Evolutionary conservation across 1,139 yeast species (phyloP), one percentile per base, ranked within the genome.

Genomic region (Blastobotrys elegans): DNA sequence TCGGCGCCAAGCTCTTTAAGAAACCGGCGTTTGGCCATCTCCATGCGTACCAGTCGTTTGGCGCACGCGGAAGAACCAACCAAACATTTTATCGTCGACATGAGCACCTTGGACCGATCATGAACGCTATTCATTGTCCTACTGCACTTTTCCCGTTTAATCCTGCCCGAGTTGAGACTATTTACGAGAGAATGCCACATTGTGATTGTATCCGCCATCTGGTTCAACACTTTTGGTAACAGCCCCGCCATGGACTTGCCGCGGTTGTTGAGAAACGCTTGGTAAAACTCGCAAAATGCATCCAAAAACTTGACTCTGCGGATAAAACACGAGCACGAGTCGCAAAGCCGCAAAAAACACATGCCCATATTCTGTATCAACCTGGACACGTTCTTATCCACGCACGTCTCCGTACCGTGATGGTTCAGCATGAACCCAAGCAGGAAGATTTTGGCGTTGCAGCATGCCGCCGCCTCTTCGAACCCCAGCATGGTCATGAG

Each of bases 341-440:
- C 51, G 38, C 60, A 55, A 5, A 58, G 54, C 2, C 45, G 34
- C 27, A 56, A 40, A 44, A 58, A 58, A 10, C 51, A 49, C 13
- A 45, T 31, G 3, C 62, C 62, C 20, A 58, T 48, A 21, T 46
- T 46, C 24, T 49, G 50, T 13, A 55, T 54, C 34, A 44, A 53
- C 24, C 44, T 43, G 18, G 40, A 20, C 40, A 55, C 44, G 21
- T 48, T 31, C 18, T 42, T 40, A 33, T 53, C 52, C 18, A 50
- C 40, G 14, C 42, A 30, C n/a, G 45, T 44, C 27, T 32, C 42
- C 35, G 44, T 40, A 20, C 51, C 42, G 37, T 54, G 54, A 39
- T 55, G 58, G 42, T 50, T 48, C 33, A 58, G 43, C 59, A 58
- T 55, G 35, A 53, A 56, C 17, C 58, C 62, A 52, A 58, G 54